phyloP scores from a whole-genome alignment of 768 basidiomycete species.

The Plicaturopsis crispa region DNA sequence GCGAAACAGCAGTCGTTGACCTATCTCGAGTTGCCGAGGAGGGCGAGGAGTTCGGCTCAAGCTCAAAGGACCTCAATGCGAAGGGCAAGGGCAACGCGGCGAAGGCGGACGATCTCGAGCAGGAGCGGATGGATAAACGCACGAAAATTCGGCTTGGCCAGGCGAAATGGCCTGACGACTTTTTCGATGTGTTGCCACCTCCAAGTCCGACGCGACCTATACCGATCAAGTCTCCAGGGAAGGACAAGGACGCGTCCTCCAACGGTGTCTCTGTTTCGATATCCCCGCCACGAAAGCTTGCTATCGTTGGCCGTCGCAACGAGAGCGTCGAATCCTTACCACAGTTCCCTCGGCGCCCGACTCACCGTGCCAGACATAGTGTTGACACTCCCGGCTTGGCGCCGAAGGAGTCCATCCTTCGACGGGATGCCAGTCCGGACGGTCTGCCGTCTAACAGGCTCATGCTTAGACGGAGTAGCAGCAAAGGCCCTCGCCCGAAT shows the following conservation, averaged over 20 bases:
- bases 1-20: constrained; percentile 55
- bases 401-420: constrained; percentile 39
- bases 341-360: constrained; percentile 47
- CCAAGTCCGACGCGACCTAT: constrained; percentile 20
- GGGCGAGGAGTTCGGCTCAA: constrained; percentile 51
- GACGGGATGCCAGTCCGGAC: constrained; percentile 57
- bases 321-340: constrained; percentile 40
- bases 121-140: constrained; percentile 13
- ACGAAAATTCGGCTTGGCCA: constrained; percentile 56
- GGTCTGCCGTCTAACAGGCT: constrained; percentile 34
- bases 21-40: constrained; percentile 67
- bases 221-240: constrained; percentile 13
- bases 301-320: constrained; percentile 38
- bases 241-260: constrained; percentile 11
- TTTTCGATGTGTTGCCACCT: constrained; percentile 49
- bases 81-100: constrained; percentile 11
- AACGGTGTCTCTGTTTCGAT: constrained; percentile 28
- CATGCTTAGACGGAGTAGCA: constrained; percentile 50
- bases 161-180: constrained; percentile 82
- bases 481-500: constrained; percentile 36
- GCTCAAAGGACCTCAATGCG: constrained; percentile 23
- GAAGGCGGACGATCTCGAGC: constrained; percentile 15
- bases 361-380: constrained; percentile 59
- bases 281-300: constrained; percentile 48
- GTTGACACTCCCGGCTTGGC: constrained; percentile 44